Evolutionary conservation across 2,329 filamentous ascomycete genomes (phyloP).

Genomic region (Plectosphaerella cucumerina): DNA sequence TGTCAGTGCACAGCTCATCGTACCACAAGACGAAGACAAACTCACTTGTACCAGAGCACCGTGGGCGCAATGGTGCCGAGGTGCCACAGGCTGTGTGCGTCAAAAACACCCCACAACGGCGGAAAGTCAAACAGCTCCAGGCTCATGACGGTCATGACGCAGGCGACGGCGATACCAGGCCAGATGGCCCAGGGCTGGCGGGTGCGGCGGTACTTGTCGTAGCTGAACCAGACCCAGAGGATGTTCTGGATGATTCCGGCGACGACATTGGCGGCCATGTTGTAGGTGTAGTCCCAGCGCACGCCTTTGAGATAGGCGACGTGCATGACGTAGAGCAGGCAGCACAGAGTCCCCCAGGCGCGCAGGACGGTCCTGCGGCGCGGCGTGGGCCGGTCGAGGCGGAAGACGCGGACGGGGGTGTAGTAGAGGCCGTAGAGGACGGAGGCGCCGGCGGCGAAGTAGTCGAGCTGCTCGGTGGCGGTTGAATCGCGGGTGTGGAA

Average conservation of each 20-base stretch:
- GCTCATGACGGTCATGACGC: slow-evolving; percentile 91
- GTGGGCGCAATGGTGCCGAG: slow-evolving; percentile 85
- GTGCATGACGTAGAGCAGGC: slow-evolving; percentile 67
- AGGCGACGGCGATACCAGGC: slow-evolving; percentile 87
- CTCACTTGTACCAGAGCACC: slow-evolving; percentile 91
- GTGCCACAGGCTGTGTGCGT: slow-evolving; percentile 97
- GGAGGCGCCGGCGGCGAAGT: slow-evolving; percentile 86
- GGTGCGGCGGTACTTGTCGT: slow-evolving; percentile 66
- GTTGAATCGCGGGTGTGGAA: slow-evolving; percentile 90
- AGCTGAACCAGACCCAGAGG: slow-evolving; percentile 83
- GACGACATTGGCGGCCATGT: slow-evolving; percentile 91
- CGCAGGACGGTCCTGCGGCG: slow-evolving; percentile 51
- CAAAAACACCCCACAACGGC: slow-evolving; percentile 74
- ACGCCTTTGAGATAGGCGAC: slow-evolving; percentile 81
- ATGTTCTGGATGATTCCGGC: slow-evolving; percentile 76
- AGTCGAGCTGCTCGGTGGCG: slow-evolving; percentile 89
- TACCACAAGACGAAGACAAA: slow-evolving; percentile 20
- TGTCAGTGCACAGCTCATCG: neutral
- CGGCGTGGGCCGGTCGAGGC: slow-evolving; percentile 60
- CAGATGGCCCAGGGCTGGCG: slow-evolving; percentile 77
- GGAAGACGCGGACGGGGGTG: slow-evolving; percentile 74
- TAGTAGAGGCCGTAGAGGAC: slow-evolving; percentile 92
- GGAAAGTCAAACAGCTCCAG: slow-evolving; percentile 93
- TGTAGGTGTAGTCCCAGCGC: slow-evolving; percentile 94
- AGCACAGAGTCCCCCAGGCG: slow-evolving; percentile 72